These are phyloP conservation scores for Trichoderma sp. DNA, from an alignment of 2,329 filamentous ascomycete species.

Conservation along the genomic window DNA sequence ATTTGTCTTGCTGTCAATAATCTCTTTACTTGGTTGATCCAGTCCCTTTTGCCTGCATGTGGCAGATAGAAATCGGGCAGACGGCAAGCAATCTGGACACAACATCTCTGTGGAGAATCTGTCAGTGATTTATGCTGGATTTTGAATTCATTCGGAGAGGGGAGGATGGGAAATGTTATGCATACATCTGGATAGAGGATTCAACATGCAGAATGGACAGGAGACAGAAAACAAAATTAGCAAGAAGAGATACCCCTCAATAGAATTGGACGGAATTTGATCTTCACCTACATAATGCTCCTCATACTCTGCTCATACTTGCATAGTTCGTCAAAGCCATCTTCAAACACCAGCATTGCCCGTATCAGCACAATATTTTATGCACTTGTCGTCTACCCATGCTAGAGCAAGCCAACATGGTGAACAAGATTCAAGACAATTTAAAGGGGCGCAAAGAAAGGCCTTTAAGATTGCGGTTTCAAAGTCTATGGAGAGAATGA, in stretches of 20 bases:
- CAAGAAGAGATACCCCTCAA: conserved; percentile 36
- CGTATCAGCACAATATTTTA: neutral
- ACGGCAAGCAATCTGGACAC: neutral
- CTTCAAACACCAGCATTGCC: neutral
- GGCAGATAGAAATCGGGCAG: neutral
- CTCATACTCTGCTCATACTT: neutral
- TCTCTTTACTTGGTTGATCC: neutral
- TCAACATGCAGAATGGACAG: conserved; percentile 13
- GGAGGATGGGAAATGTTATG: neutral
- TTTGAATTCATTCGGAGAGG: neutral
- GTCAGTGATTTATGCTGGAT: neutral
- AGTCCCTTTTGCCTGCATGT: neutral
- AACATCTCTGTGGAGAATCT: neutral
- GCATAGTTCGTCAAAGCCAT: neutral
- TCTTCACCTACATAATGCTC: conserved; percentile 23
- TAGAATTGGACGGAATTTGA: conserved; percentile 32
- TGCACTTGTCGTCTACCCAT: conserved; percentile 7
- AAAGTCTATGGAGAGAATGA: conserved; percentile 23
- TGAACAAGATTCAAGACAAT: neutral
- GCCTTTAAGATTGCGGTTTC: conserved; percentile 6
- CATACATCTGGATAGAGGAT: neutral
- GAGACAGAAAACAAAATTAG: conserved; percentile 29
- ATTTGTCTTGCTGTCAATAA: neutral
- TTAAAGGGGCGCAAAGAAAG: conserved; percentile 5
- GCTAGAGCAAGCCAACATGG: neutral